These are phyloP conservation scores for Rhododendron ovatum DNA, from an alignment of 148 eudicot species.

Conservation along the genomic window DNA sequence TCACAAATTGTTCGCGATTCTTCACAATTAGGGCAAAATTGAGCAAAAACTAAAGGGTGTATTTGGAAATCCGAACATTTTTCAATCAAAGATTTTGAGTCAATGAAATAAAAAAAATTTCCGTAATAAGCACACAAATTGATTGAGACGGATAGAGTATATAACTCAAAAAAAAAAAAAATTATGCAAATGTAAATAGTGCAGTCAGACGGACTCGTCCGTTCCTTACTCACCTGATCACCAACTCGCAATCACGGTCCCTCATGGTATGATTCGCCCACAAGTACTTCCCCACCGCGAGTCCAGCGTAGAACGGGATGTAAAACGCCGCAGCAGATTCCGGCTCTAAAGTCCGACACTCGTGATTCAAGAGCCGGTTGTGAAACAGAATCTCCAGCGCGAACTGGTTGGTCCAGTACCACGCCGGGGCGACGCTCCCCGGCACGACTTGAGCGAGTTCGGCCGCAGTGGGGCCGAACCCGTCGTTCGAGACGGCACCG, in stretches of 20 bases:
- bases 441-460: conserved; percentile 34
- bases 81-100: too few relatives aligned
- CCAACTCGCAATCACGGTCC: conserved; percentile 49
- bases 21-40: too few relatives aligned
- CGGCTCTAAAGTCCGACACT: conserved; percentile 53
- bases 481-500: conserved; percentile 49
- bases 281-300: conserved; percentile 50
- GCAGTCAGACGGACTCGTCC: too few relatives aligned
- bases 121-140: too few relatives aligned
- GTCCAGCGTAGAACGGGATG: conserved; percentile 85
- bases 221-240: conserved; percentile 29
- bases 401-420: conserved; percentile 81
- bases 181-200: too few relatives aligned
- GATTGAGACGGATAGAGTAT: too few relatives aligned
- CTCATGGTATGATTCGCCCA: conserved; percentile 33
- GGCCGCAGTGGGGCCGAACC: conserved; percentile 49
- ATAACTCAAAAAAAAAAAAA: too few relatives aligned
- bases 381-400: conserved; percentile 60
- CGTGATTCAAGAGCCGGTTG: conserved; percentile 42
- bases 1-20: not conserved
- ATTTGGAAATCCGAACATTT: not conserved
- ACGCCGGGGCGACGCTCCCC: conserved; percentile 20
- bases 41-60: too few relatives aligned
- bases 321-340: conserved; percentile 60
- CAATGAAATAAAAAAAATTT: too few relatives aligned